A percentile compares a stretch with the other conserved stretches of the same genome.
phyloP scores from a whole-genome alignment of 257 asterid genomes.

The Vinca minor region DNA sequence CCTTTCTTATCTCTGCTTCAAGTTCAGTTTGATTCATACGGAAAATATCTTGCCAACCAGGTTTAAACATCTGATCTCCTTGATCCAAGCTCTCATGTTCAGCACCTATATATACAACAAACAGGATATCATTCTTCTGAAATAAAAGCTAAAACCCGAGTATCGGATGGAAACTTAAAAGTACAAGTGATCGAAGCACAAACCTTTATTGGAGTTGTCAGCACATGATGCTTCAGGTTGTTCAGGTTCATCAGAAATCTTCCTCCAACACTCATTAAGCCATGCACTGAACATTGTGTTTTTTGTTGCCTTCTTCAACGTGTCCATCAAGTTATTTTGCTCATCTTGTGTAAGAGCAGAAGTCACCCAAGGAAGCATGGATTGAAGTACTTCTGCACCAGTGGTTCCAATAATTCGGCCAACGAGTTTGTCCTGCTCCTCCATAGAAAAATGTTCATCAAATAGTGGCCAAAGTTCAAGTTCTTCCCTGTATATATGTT shows the following conservation, averaged over 20 bases:
- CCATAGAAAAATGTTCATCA: slow-evolving; percentile 34
- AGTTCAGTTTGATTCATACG: slow-evolving; percentile 49
- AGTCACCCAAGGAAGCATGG: slow-evolving; percentile 52
- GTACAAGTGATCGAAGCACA: slow-evolving; percentile 1
- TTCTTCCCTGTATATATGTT: slow-evolving; percentile 43
- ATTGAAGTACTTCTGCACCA: slow-evolving; percentile 49
- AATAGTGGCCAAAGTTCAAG: slow-evolving; percentile 47
- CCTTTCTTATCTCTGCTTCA: slow-evolving; percentile 45
- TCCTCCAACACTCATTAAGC: slow-evolving; percentile 40
- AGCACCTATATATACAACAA: slow-evolving; percentile 18
- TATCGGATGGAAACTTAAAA: slow-evolving; percentile 2
- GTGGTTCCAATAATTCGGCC: slow-evolving; percentile 47
- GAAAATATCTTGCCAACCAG: slow-evolving; percentile 48
- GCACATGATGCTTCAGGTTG: slow-evolving; percentile 22
- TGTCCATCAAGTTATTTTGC: slow-evolving; percentile 45
- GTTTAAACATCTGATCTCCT: slow-evolving; percentile 35
- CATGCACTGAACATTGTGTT: slow-evolving; percentile 49
- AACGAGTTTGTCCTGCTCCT: slow-evolving; percentile 43
- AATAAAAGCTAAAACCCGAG: slow-evolving; percentile 6
- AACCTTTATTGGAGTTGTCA: slow-evolving; percentile 23
- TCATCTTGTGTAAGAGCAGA: slow-evolving; percentile 45
- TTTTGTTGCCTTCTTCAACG: slow-evolving; percentile 38
- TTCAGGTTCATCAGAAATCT: slow-evolving; percentile 28
- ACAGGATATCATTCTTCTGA: not conserved
- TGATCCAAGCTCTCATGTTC: slow-evolving; percentile 27